Base-by-base conservation (phyloP, 2,329 filamentous ascomycete genomes). In the Plenodomus biglobosus region DNA sequence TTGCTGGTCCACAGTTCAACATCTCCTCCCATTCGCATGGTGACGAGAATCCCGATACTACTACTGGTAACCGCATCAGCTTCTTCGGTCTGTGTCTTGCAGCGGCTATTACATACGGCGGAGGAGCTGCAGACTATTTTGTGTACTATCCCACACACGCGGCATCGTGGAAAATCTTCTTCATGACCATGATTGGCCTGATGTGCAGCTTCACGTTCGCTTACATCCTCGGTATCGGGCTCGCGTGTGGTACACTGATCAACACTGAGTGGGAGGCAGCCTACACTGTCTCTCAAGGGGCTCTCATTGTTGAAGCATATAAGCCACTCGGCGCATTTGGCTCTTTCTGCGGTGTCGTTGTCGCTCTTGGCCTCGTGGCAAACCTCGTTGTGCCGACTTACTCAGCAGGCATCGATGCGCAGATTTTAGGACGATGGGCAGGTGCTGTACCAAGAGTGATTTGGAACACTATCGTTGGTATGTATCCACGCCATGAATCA, bases 51-150 rank as follows among this genome's bases (percentile, higher is more conserved):
- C 50, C 61, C 7, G 45, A 51, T n/a, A 82, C 80, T 2, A 61
- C 85, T 7, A 71, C 74, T 13, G 84, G 81, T 18, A 81, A 82
- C 51, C 74, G 81, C 2, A 73, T 90, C 24, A 86, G 84, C 3
- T 90, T 88, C 69, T 86, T 90, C 68, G 85, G 82, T 10, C 75
- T 90, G 39, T 87, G 82, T 55, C 75, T 87, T 11, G 84, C 84
- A 18, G 80, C 81, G 1, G 82, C 82, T 7, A 80, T 86, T 44
- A 85, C 83, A 1, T 88, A 86, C 64, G 75, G 80, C 1, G 80
- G 82, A 3, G 78, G 79, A 1, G 83, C 80, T n/a, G 82, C 82
- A 0, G 85, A 88, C 64, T 87, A 83, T 63, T 85, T 86, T 56
- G 83, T 86, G 44, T 88, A 86, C 68, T 85, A 83, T 63, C 79